Evolutionary conservation across 73 alveolate genomes (phyloP), one percentile per base, ranked within the genome.

Genomic region (Symbiodinium pilosum): DNA sequence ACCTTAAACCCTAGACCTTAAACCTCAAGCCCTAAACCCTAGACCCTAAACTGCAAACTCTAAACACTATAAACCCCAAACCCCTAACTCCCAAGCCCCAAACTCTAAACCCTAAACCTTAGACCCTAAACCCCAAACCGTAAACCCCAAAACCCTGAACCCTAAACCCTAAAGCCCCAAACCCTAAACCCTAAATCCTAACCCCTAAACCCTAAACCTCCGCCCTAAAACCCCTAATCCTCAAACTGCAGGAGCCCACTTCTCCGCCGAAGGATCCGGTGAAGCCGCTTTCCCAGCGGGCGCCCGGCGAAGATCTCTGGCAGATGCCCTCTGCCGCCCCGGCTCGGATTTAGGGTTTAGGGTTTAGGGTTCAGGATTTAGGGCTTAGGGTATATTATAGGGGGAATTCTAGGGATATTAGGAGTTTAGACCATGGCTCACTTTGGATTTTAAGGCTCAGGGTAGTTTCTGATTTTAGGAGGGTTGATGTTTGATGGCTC

Each of bases 261-360:
- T 64, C 81, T 14, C 81, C 81, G 1, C 81, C 38, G 38, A 64
- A 64, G 30, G 81, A 32, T 4, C 12, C 81, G 38, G 39, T 14
- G 81, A 64, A 64, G 81, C 81, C 81, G 0, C 41, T 28, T 18
- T 24, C 38, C 32, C 81, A 64, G 39, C 81, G 81, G 38, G 39
- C 30, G 24, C 81, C 81, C 81, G 81, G 81, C 34, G 81, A 64
- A 64, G 81, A 64, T 64, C 81, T 64, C 81, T 64, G 81, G 81
- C 38, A 64, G 38, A 64, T 64, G 81, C 81, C 81, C 81, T 24
- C 38, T 28, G 59, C 59, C 6, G 59, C 59, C 59, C 59, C 14
- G 59, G 59, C 59, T 6, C 59, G 14, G 59, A 6, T 47, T 47
- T 14, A 47, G 59, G 59, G 59, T 14, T 47, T n/a, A n/a, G n/a